phyloP scores from a whole-genome alignment of 1,284 basidiomycete species.

The Apiotrichum domesticum region DNA sequence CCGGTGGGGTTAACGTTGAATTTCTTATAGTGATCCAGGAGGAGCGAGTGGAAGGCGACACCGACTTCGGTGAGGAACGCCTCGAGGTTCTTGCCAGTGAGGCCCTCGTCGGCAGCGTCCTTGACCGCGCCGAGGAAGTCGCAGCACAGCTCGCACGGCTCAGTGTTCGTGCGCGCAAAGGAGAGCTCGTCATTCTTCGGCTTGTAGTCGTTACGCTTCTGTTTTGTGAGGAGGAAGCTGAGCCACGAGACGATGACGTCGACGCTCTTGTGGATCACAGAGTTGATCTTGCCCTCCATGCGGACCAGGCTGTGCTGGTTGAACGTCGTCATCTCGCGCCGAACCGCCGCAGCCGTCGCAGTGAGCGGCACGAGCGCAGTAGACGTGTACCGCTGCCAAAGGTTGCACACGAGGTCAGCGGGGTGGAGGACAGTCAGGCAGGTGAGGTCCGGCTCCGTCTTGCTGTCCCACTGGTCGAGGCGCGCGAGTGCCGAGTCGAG shows the following conservation, averaged over 20 bases:
- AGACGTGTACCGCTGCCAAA: constrained; percentile 95
- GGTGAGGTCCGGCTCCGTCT: constrained; percentile 72
- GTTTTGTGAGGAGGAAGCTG: constrained; percentile 62
- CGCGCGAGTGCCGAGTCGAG: constrained; percentile 75
- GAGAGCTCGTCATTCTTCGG: constrained; percentile 92
- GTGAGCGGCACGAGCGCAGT: constrained; percentile 86
- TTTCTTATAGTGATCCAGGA: constrained; percentile 91
- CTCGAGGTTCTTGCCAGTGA: constrained; percentile 89
- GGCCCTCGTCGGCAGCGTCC: constrained; percentile 62
- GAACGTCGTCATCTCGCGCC: constrained; percentile 89
- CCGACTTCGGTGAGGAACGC: constrained; percentile 90
- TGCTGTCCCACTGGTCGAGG: constrained; percentile 67
- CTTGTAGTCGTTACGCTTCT: constrained; percentile 95
- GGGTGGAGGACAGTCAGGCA: constrained; percentile 62
- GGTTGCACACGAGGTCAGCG: constrained; percentile 83
- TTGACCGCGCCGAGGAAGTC: constrained; percentile 76
- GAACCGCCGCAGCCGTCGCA: constrained; percentile 72
- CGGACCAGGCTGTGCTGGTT: constrained; percentile 84
- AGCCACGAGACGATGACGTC: constrained; percentile 78
- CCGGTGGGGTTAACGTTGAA: constrained; percentile 95
- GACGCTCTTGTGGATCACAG: constrained; percentile 71
- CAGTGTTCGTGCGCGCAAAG: constrained; percentile 90
- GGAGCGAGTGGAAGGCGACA: constrained; percentile 86
- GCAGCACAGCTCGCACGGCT: constrained; percentile 84
- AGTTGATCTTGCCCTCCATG: constrained; percentile 80